A percentile compares a stretch with the other conserved stretches of the same genome.
Evolutionary conservation across 73 alveolate genomes (phyloP).

Genomic region (Symbiodinium pilosum): DNA sequence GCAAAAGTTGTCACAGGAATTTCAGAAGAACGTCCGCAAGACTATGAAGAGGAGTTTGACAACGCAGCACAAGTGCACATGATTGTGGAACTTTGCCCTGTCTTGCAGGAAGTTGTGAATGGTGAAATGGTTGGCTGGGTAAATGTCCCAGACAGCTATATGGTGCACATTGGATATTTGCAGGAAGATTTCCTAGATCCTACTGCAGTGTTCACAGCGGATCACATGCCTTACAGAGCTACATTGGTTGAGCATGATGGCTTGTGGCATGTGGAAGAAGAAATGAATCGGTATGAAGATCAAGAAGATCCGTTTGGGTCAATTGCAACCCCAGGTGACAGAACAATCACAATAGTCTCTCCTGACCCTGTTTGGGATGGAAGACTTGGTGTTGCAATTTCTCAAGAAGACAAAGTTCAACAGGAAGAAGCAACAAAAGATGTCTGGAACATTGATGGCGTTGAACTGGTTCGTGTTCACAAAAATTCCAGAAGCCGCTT

Average conservation of each 20-base stretch:
- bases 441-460: background rate
- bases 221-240: background rate
- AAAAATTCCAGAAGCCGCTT: background rate
- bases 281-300: background rate
- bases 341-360: background rate
- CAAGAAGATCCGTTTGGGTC: background rate
- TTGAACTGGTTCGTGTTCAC: background rate
- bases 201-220: background rate
- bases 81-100: background rate
- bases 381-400: background rate
- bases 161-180: background rate
- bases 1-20: background rate
- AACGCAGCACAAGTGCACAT: background rate
- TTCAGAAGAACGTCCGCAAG: background rate
- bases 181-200: background rate
- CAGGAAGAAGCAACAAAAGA: background rate
- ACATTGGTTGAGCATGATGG: background rate
- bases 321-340: background rate
- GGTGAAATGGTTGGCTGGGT: background rate
- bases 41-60: background rate
- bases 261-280: background rate
- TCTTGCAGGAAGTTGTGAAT: background rate
- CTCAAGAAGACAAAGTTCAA: background rate
- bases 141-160: background rate
- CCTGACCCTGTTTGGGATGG: background rate